Evolutionary conservation across 163 green algal genomes (phyloP), one percentile per base, ranked within the genome.

Genomic region (Scenedesmus sp.): DNA sequence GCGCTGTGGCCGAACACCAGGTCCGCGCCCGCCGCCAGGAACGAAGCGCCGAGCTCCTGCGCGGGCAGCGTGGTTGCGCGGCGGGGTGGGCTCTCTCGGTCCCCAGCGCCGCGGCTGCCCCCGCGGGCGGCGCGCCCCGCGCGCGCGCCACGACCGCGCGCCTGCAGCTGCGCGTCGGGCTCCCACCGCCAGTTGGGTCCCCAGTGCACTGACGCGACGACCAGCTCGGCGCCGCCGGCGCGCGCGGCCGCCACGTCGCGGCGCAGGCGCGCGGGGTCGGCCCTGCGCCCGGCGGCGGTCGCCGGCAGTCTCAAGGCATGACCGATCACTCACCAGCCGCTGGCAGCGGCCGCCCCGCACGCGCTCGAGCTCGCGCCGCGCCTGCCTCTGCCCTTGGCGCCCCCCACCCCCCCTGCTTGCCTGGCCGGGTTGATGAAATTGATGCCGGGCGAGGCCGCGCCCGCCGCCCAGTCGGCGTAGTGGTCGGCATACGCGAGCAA

Each of bases 121-220:
- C n/a, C n/a, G n/a, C n/a, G n/a, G n/a, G n/a, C n/a, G n/a, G n/a
- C n/a, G n/a, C n/a, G n/a, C n/a, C n/a, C 39, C 39, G 10, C 7
- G 60, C 77, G 47, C 83, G 84, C 2, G 75, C 88, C 36, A 92
- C 80, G 24, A n/a, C n/a, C n/a, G n/a, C n/a, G n/a, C n/a, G 33
- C 22, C 24, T 44, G 60, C 44, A 90, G 87, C 51, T 74, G 58
- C 3, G 20, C 28, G 5, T 75, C 74, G 22, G 91, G 88, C 7
- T 74, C 33, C 69, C 82, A 93, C 18, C 63, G 63, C 78, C 85
- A 95, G 81, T 93, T 93, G 42, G 85, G 85, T 13, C 89, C 88
- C 88, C 89, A 93, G 50, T 93, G 89, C 2, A 92, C 42, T 26
- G 78, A 94, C 39, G 92, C 75, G 17, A 93, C 34, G 24, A 89